phyloP scores from a whole-genome alignment of 2,329 filamentous ascomycete species.

The Penicillium paneum region DNA sequence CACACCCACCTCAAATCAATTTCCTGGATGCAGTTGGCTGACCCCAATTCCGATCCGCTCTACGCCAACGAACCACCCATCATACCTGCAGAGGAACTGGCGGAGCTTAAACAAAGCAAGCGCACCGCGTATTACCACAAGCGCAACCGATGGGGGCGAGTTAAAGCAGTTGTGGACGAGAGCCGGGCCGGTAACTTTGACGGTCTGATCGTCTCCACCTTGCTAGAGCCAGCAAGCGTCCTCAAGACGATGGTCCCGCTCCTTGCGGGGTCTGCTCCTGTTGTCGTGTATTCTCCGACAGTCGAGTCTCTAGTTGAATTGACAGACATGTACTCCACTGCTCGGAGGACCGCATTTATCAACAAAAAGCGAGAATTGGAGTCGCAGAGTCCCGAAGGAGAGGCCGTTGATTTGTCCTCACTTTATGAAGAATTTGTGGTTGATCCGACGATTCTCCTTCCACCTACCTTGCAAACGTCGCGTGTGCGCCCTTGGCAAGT shows the following conservation, averaged over 20 bases:
- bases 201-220: slow-evolving; percentile 75
- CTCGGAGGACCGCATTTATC: slow-evolving; percentile 70
- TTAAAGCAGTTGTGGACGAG: slow-evolving; percentile 68
- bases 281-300: slow-evolving; percentile 79
- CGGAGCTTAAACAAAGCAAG: slow-evolving; percentile 74
- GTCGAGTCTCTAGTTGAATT: slow-evolving; percentile 75
- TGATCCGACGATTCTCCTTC: slow-evolving; percentile 80
- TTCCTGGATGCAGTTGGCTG: slow-evolving; percentile 87
- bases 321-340: slow-evolving; percentile 79
- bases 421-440: slow-evolving; percentile 71
- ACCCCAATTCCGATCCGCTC: slow-evolving; percentile 69
- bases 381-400: slow-evolving; percentile 11
- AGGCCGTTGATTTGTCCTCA: slow-evolving; percentile 21
- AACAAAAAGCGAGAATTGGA: slow-evolving; percentile 34
- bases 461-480: slow-evolving; percentile 75
- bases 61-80: slow-evolving; percentile 65
- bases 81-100: slow-evolving; percentile 60
- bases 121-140: slow-evolving; percentile 86
- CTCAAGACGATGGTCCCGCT: slow-evolving; percentile 74
- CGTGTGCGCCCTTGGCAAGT: slow-evolving; percentile 83
- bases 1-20: slow-evolving; percentile 76
- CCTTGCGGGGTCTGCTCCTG: slow-evolving; percentile 74
- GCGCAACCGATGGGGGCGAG: slow-evolving; percentile 73
- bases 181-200: slow-evolving; percentile 74
- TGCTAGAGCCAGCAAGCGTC: slow-evolving; percentile 76